Conservation (phyloP, 1,284 basidiomycete genomes). For the Naganishia sp. region DNA sequence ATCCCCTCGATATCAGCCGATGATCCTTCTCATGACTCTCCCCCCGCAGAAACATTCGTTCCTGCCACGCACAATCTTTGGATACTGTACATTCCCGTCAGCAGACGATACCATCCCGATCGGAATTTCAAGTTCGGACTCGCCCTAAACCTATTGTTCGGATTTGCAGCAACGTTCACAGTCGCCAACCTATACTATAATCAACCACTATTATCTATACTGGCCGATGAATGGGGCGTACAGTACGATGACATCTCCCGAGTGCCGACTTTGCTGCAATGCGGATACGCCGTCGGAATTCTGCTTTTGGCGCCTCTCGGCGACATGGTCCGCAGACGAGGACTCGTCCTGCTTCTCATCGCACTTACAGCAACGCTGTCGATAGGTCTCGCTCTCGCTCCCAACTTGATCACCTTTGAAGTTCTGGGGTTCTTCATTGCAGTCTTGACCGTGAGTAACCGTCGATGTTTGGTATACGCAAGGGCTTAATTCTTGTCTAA, state of each 20-base stretch:
- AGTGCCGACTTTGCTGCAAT: conserved; percentile 60
- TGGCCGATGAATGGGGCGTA: conserved; percentile 58
- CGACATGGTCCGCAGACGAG: conserved; percentile 64
- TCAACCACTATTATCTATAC: conserved; percentile 66
- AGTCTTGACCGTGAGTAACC: conserved; percentile 56
- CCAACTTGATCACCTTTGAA: conserved; percentile 60
- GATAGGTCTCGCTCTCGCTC: conserved; percentile 62
- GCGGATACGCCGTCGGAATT: conserved; percentile 59
- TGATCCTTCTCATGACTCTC: neutral
- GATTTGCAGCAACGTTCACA: conserved; percentile 60
- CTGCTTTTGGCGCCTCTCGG: conserved; percentile 66
- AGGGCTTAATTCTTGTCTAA: neutral
- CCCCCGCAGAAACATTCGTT: neutral
- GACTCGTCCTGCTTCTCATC: conserved; percentile 60
- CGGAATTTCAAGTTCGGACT: conserved; percentile 65
- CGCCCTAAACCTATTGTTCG: conserved; percentile 65
- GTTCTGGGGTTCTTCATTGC: conserved; percentile 63
- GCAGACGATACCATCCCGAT: conserved; percentile 63
- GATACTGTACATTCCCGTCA: conserved; percentile 66
- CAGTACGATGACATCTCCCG: conserved; percentile 63
- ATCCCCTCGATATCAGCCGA: neutral
- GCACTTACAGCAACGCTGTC: conserved; percentile 58
- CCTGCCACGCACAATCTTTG: conserved; percentile 50
- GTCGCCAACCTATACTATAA: conserved; percentile 67
- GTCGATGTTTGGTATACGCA: conserved; percentile 33